Base-by-base conservation (phyloP, 2,329 filamentous ascomycete species). In the Diaporthe longicolla region DNA sequence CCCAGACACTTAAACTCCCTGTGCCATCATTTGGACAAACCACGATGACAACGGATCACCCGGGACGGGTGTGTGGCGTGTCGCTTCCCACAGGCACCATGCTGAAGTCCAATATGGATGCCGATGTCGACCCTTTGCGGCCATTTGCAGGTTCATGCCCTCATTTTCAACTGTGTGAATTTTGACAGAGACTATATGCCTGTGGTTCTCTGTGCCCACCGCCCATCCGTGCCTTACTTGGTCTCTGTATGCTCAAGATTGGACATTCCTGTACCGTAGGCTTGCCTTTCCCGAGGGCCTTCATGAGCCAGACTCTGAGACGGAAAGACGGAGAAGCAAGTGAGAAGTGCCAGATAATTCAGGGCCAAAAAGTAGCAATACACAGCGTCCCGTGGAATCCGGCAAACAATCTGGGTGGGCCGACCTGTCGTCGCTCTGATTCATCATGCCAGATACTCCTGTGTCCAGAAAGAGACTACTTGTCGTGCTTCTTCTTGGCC, bases 401-500 rank as follows among this genome's bases (percentile, higher is more conserved):
- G n/a, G 54, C 21, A 26, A n/a, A n/a, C n/a, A 32, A n/a, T 35
- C 32, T 11, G 43, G 32, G 21, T 13, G 21, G 37, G 11, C 26
- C 26, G 11, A 54, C 15, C 21, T 24, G 11, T 24, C 24, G 32
- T 19, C 0, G 11, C 29, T 24, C 35, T 43, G 17, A 11, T 15
- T 6, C 15, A 43, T 75, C 48, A 74, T 29, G 54, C 32, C 24
- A 72, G 17, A 24, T 71, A 73, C 55, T 76, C 76, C 29, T 69
- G 70, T 21, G 63, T 57, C 74, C 76, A 78, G 74, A 78, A 78
- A n/a, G 50, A 48, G 10, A 76, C 69, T 29, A 79, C 75, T 15
- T 79, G 74, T 32, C 74, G 76, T 17, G 78, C 76, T 66, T 80
- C 80, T 59, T 81, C 79, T 35, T 75, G 71, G 4, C 74, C 82